Conservation (phyloP, 371 early-diverging fungal species). For the Mucor indicus region DNA sequence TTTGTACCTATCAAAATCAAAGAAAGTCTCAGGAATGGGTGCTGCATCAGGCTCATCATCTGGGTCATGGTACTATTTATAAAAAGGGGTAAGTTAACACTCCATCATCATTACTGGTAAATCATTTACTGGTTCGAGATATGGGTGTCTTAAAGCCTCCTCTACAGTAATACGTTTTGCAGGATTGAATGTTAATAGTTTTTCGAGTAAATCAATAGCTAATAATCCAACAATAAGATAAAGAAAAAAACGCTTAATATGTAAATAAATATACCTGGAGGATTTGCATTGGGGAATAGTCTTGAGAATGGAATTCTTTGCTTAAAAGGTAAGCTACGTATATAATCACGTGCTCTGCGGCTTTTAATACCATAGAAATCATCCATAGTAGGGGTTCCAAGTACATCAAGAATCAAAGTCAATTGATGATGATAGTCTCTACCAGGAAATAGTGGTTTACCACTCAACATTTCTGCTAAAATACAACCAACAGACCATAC, state of each 20-base stretch:
- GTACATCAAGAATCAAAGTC: constrained; percentile 93
- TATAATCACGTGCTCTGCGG: constrained; percentile 86
- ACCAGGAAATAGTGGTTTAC: constrained; percentile 89
- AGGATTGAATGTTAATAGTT: constrained; percentile 94
- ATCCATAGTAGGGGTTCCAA: constrained; percentile 96
- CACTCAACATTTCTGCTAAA: constrained; percentile 93
- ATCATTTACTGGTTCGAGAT: constrained; percentile 50
- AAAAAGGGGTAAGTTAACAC: no score
- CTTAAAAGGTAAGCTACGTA: constrained; percentile 88
- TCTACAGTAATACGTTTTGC: constrained; percentile 89
- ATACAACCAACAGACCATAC: constrained; percentile 98
- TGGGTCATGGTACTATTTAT: constrained; percentile 72
- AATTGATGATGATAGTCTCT: constrained; percentile 96
- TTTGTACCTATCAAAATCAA: constrained; percentile 87
- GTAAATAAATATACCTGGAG: constrained; percentile 35
- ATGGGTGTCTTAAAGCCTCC: constrained; percentile 91
- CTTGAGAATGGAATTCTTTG: constrained; percentile 80
- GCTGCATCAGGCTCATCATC: constrained; percentile 79
- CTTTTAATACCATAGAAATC: constrained; percentile 81
- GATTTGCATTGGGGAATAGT: constrained; percentile 83
- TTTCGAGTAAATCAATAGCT: constrained; percentile 88
- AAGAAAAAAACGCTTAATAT: not conserved
- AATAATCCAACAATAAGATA: constrained; percentile 11
- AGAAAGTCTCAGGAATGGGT: constrained; percentile 79
- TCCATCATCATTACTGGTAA: no score